Percentiles rank a stretch among this genome's conserved stretches.
Conservation (phyloP, 202 grass and related monocot genomes). For the Musa balbisiana region DNA sequence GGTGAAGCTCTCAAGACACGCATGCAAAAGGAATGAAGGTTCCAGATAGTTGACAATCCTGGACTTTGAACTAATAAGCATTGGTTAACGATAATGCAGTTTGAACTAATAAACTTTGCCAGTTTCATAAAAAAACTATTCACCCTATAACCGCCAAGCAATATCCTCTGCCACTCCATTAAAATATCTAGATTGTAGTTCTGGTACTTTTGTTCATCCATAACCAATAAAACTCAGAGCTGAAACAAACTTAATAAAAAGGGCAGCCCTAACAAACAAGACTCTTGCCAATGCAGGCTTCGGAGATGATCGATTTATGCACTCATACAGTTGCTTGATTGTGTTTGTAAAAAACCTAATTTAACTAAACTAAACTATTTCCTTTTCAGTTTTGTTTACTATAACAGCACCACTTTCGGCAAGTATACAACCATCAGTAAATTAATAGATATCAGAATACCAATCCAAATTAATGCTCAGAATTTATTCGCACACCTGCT, state of each 20-base stretch:
- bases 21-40: too few relatives aligned
- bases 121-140: not conserved
- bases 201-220: not conserved
- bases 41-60: too few relatives aligned
- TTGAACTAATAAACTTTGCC: not conserved
- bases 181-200: not conserved
- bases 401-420: not conserved
- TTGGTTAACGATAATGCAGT: not conserved
- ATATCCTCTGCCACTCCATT: not conserved
- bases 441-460: not conserved
- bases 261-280: too few relatives aligned
- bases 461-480: not conserved
- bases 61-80: too few relatives aligned
- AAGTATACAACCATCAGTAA: not conserved
- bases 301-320: too few relatives aligned
- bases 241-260: not conserved
- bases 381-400: not conserved
- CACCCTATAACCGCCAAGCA: not conserved
- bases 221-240: not conserved
- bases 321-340: not conserved
- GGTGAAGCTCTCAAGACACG: too few relatives aligned
- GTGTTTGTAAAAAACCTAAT: not conserved
- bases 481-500: conserved; percentile 41
- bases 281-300: too few relatives aligned
- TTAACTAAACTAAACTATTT: not conserved